These are phyloP conservation scores for Curvularia sp. DNA, from an alignment of 2,329 filamentous ascomycete genomes.

Conservation along the genomic window DNA sequence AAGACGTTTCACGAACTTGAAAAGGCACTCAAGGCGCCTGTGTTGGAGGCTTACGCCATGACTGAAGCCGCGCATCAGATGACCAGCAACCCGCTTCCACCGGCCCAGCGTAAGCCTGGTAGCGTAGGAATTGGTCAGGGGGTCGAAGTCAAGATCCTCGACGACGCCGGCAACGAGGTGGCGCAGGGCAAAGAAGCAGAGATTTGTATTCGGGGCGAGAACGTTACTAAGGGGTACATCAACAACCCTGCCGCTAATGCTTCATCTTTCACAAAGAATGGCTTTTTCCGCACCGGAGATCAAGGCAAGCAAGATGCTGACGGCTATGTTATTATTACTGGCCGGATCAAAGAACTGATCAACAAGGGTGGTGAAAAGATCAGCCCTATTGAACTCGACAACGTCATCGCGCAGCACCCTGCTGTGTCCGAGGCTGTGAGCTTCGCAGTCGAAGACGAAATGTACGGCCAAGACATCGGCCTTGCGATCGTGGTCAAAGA, in stretches of 20 bases:
- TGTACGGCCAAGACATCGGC: constrained; percentile 83
- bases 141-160: constrained; percentile 80
- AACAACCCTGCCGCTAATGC: constrained; percentile 82
- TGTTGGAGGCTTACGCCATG: constrained; percentile 92
- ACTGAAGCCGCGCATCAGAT: constrained; percentile 88
- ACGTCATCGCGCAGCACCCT: constrained; percentile 76
- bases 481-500: constrained; percentile 78
- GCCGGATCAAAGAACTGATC: constrained; percentile 92
- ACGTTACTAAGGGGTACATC: constrained; percentile 84
- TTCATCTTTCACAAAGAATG: constrained; percentile 73
- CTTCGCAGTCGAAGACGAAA: constrained; percentile 81
- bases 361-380: constrained; percentile 93
- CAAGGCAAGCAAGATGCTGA: constrained; percentile 82
- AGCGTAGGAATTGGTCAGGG: constrained; percentile 85
- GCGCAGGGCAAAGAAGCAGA: constrained; percentile 75
- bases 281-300: constrained; percentile 88
- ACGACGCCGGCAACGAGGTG: constrained; percentile 72
- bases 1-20: constrained; percentile 83
- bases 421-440: constrained; percentile 79
- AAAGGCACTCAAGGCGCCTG: constrained; percentile 75
- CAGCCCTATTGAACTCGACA: constrained; percentile 86
- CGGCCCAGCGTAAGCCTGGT: constrained; percentile 77
- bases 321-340: constrained; percentile 84
- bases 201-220: constrained; percentile 82
- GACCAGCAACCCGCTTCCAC: constrained; percentile 70